These are phyloP conservation scores for Taxillus chinensis DNA, from an alignment of 164 flowering plant species.

Conservation along the genomic window DNA sequence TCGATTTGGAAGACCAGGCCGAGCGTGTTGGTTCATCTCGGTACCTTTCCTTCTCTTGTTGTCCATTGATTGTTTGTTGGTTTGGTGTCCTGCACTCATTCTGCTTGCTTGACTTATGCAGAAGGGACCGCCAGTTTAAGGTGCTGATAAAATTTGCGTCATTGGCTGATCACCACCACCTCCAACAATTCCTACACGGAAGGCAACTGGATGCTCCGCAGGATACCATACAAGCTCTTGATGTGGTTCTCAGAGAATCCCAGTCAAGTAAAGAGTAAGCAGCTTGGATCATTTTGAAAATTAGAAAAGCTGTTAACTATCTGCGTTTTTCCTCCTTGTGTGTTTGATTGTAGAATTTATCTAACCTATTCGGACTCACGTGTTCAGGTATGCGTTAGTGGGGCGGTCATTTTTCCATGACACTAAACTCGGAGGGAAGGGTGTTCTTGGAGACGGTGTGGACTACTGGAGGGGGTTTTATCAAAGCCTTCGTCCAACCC, in stretches of 20 bases:
- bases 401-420: constrained; percentile 59
- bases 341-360: neutral
- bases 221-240: constrained; percentile 62
- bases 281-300: too few relatives aligned
- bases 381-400: constrained; percentile 31
- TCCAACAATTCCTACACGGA: constrained; percentile 35
- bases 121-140: constrained; percentile 48
- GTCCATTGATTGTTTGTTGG: neutral
- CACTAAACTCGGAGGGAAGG: constrained; percentile 14
- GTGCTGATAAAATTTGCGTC: constrained; percentile 56
- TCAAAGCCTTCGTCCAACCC: constrained; percentile 69
- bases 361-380: neutral
- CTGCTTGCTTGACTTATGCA: constrained; percentile 14
- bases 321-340: neutral
- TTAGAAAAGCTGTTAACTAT: neutral
- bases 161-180: constrained; percentile 33
- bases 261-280: constrained; percentile 28
- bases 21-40: constrained; percentile 9
- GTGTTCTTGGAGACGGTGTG: constrained; percentile 44
- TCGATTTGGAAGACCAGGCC: constrained; percentile 26
- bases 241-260: constrained; percentile 47
- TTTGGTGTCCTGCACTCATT: too few relatives aligned
- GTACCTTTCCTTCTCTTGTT: constrained; percentile 4
- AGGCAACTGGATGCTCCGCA: constrained; percentile 47
- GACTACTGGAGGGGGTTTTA: constrained; percentile 72